These are phyloP conservation scores for Xanthoconium stramineum DNA, from an alignment of 768 basidiomycete genomes.

Conservation along the genomic window DNA sequence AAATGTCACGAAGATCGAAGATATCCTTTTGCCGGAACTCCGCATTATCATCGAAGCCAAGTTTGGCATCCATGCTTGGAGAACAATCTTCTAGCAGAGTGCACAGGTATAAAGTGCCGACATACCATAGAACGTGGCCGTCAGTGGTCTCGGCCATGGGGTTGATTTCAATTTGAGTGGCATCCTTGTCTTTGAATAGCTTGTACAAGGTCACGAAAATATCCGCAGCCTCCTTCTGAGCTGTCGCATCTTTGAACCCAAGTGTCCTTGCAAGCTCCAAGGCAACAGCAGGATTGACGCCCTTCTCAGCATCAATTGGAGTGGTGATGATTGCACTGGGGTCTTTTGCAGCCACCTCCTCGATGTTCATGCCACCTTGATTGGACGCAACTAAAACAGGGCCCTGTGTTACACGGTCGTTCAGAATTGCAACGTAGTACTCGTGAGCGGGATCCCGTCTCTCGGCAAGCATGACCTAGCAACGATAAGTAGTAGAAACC, in stretches of 20 bases:
- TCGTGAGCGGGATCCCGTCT: slow-evolving; percentile 91
- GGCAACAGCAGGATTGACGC: slow-evolving; percentile 70
- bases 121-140: slow-evolving; percentile 89
- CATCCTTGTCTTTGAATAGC: slow-evolving; percentile 98
- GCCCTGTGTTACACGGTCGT: slow-evolving; percentile 85
- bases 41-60: slow-evolving; percentile 99
- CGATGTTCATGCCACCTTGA: slow-evolving; percentile 99
- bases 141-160: slow-evolving; percentile 91
- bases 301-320: slow-evolving; percentile 81
- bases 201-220: slow-evolving; percentile 93
- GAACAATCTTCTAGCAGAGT: not conserved
- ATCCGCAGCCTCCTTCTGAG: slow-evolving; percentile 83
- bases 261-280: slow-evolving; percentile 82
- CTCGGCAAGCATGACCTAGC: slow-evolving; percentile 96
- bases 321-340: slow-evolving; percentile 94
- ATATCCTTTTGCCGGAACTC: slow-evolving; percentile 95
- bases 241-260: slow-evolving; percentile 72
- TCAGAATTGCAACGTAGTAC: slow-evolving; percentile 96
- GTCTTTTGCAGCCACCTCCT: slow-evolving; percentile 96
- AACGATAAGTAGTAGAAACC: slow-evolving; percentile 12
- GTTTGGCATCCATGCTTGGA: slow-evolving; percentile 97
- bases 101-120: not conserved
- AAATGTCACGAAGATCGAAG: slow-evolving; percentile 83
- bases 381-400: slow-evolving; percentile 91
- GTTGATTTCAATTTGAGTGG: slow-evolving; percentile 99